Evolutionary conservation across 345 rosid species (phyloP).

Genomic region (Euphorbia pulcherrima): DNA sequence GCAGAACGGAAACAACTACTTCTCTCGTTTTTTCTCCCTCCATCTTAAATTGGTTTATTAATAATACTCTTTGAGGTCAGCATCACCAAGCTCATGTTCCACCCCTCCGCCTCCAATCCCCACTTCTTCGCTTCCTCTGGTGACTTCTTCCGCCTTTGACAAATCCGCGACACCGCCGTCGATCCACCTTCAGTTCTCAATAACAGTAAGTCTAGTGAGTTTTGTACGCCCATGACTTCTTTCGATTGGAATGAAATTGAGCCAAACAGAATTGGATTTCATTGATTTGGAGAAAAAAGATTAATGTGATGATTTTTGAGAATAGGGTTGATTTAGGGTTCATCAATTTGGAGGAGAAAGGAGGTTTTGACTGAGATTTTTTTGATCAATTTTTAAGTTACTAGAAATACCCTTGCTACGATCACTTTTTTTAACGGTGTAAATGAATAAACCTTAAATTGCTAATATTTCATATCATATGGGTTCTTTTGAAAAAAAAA

Average conservation of each 20-base stretch:
- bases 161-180: slow-evolving; percentile 39
- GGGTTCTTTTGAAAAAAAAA: too few species aligned
- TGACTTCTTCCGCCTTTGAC: slow-evolving; percentile 76
- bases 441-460: too few species aligned
- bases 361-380: too few species aligned
- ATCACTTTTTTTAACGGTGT: too few species aligned
- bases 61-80: too few species aligned
- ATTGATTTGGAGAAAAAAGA: too few species aligned
- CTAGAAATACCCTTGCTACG: too few species aligned
- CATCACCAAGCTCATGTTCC: slow-evolving; percentile 82
- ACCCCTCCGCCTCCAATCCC: slow-evolving; percentile 45
- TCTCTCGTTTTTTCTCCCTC: slow-evolving; percentile 35
- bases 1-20: slow-evolving; percentile 67
- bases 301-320: too few species aligned
- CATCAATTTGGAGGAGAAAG: too few species aligned
- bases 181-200: slow-evolving; percentile 59
- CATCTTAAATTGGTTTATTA: slow-evolving; percentile 8
- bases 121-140: slow-evolving; percentile 89
- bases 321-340: too few species aligned
- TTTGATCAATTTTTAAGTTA: too few species aligned
- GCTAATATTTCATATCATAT: too few species aligned
- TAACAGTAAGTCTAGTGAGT: slow-evolving; percentile 69
- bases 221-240: slow-evolving; percentile 79
- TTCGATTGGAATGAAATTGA: slow-evolving; percentile 96
- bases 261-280: slow-evolving; percentile 87